phyloP scores from a whole-genome alignment of 2,329 filamentous ascomycete species.

The Fusarium xyrophilum region DNA sequence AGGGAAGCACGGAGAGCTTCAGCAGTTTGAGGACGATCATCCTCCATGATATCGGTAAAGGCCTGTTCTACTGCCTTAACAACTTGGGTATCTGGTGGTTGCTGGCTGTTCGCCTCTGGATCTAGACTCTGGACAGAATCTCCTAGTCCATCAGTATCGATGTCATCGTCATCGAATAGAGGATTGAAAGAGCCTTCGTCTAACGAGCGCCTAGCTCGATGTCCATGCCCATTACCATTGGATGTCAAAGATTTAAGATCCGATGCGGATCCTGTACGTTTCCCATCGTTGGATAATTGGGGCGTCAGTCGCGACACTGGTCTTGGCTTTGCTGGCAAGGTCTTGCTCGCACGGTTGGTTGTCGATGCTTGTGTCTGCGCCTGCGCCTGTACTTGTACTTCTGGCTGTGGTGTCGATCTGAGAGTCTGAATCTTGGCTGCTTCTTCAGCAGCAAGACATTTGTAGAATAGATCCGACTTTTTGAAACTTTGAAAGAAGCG shows the following conservation, averaged over 20 bases:
- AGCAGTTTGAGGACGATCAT: slow-evolving; percentile 69
- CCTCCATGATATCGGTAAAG: slow-evolving; percentile 89
- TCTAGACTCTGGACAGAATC: slow-evolving; percentile 83
- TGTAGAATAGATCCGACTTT: slow-evolving; percentile 93
- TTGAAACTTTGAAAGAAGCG: slow-evolving; percentile 86
- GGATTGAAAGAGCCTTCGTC: slow-evolving; percentile 63
- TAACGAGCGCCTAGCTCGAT: slow-evolving; percentile 67
- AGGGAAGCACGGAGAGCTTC: slow-evolving; percentile 72
- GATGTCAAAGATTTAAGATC: slow-evolving; percentile 53
- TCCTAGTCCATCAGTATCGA: slow-evolving; percentile 71
- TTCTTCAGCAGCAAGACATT: slow-evolving; percentile 91
- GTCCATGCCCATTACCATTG: slow-evolving; percentile 51
- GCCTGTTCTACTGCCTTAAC: slow-evolving; percentile 94
- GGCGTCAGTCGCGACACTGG: slow-evolving; percentile 54
- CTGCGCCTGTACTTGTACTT: slow-evolving; percentile 24
- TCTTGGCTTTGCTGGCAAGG: slow-evolving; percentile 54
- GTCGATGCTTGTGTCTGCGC: slow-evolving; percentile 35
- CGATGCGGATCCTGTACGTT: slow-evolving; percentile 56
- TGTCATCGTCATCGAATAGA: slow-evolving; percentile 84
- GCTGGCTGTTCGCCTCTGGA: slow-evolving; percentile 63
- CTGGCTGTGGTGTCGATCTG: slow-evolving; percentile 30
- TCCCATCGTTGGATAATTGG: slow-evolving; percentile 44
- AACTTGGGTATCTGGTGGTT: slow-evolving; percentile 75
- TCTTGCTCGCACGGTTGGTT: slow-evolving; percentile 45
- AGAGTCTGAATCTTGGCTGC: slow-evolving; percentile 52